A percentile compares a stretch with the other conserved stretches of the same genome.
phyloP scores from a whole-genome alignment of 176 grass and related monocot genomes.

The Oryza rufipogon region DNA sequence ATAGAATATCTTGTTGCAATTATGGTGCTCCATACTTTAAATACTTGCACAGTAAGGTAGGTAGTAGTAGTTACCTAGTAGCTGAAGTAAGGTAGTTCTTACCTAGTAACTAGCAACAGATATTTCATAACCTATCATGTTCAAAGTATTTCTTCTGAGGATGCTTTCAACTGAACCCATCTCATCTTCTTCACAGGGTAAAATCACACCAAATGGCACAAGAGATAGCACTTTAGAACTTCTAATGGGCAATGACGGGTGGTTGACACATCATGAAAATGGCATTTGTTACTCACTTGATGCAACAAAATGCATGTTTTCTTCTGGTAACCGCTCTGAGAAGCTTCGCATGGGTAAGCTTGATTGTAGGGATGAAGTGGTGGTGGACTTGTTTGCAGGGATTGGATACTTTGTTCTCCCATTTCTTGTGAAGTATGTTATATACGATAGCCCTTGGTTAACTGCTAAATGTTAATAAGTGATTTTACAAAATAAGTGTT shows the following conservation, averaged over 20 bases:
- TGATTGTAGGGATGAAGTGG: constrained; percentile 78
- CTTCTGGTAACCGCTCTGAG: constrained; percentile 92
- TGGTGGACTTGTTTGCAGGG: constrained; percentile 92
- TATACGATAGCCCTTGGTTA: constrained; percentile 1
- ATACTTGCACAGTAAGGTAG: neutral
- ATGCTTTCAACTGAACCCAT: constrained; percentile 25
- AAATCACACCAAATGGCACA: constrained; percentile 80
- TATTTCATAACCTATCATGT: constrained; percentile 8
- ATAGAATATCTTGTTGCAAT: neutral
- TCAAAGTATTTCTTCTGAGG: constrained; percentile 6
- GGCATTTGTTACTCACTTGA: constrained; percentile 86
- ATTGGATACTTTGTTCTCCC: constrained; percentile 97
- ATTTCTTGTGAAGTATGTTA: constrained; percentile 89
- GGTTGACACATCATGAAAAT: constrained; percentile 89
- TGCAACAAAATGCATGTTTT: constrained; percentile 98
- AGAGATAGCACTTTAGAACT: constrained; percentile 93
- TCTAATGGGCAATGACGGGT: constrained; percentile 73
- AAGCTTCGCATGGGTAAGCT: constrained; percentile 83
- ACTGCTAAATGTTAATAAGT: neutral
- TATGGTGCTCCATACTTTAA: neutral
- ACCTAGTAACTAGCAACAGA: neutral
- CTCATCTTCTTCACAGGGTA: constrained; percentile 57
- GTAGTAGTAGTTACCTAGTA: neutral
- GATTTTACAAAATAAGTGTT: constrained; percentile 1
- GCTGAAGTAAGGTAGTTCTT: neutral